Evolutionary conservation across 2,329 filamentous ascomycete species (phyloP).

Genomic region (Cordyceps militaris): DNA sequence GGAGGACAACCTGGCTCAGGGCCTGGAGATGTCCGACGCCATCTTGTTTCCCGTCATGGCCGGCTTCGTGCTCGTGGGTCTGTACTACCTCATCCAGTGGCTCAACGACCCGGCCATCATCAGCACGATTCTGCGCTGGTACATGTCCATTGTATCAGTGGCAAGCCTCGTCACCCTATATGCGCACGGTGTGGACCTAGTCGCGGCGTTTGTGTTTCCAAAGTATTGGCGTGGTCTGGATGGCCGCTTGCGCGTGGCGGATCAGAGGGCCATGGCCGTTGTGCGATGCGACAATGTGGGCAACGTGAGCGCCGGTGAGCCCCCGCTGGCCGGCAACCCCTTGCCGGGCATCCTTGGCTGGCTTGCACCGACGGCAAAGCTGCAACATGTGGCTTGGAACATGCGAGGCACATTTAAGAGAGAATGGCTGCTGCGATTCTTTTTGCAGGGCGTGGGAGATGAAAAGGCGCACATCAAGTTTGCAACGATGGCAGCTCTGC

Average conservation of each 20-base stretch:
- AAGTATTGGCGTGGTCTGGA: constrained; percentile 50
- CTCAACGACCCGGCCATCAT: constrained; percentile 73
- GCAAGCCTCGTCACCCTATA: constrained; percentile 67
- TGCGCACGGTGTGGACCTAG: constrained; percentile 61
- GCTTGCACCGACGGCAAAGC: constrained; percentile 24
- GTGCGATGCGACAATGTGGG: constrained; percentile 29
- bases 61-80: constrained; percentile 59
- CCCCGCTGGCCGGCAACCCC: constrained; percentile 20
- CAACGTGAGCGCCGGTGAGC: constrained; percentile 20
- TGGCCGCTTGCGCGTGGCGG: constrained; percentile 39
- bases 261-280: constrained; percentile 34
- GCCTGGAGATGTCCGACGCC: constrained; percentile 63
- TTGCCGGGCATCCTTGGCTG: constrained; percentile 28
- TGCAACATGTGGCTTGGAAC: constrained; percentile 36
- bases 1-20: constrained; percentile 44
- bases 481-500: constrained; percentile 48
- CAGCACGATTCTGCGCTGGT: constrained; percentile 75
- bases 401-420: constrained; percentile 42
- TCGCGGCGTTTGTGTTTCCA: constrained; percentile 66
- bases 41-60: constrained; percentile 78
- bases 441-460: constrained; percentile 43
- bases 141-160: constrained; percentile 76
- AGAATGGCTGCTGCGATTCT: constrained; percentile 44
- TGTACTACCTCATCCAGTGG: constrained; percentile 88
- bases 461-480: constrained; percentile 47